These are phyloP conservation scores for Herpetomonas tarakana DNA, from an alignment of 208 protist species.

Conservation along the genomic window DNA sequence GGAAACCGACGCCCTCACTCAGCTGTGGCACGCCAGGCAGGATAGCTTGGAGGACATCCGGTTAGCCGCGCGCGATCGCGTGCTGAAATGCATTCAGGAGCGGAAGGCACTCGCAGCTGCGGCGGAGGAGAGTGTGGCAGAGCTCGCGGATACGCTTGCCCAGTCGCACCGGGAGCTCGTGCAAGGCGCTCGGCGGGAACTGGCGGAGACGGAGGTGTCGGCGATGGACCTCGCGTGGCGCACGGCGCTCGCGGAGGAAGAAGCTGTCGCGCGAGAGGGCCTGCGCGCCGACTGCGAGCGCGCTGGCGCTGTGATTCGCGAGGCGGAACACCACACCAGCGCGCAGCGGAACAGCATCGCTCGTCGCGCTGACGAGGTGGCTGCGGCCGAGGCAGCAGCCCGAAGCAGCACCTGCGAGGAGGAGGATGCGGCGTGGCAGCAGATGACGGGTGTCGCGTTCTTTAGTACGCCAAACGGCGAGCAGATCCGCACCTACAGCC, in stretches of 20 bases:
- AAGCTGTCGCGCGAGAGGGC: conserved; percentile 6
- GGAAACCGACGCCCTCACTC: not conserved
- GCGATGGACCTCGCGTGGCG: conserved; percentile 10
- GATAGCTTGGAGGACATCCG: conserved; percentile 9
- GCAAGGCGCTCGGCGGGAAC: conserved; percentile 11
- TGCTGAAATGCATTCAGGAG: too few species aligned
- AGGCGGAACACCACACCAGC: conserved; percentile 5
- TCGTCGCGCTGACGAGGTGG: not conserved
- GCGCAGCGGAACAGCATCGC: not conserved
- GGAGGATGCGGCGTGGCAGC: not conserved
- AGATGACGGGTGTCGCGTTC: not conserved
- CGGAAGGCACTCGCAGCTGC: too few species aligned
- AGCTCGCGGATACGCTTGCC: too few species aligned
- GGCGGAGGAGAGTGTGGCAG: too few species aligned
- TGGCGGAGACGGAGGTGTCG: conserved; percentile 13
- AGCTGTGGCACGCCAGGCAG: not conserved
- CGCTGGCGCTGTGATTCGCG: not conserved
- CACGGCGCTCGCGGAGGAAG: conserved; percentile 24
- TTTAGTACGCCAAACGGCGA: not conserved
- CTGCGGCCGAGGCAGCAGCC: not conserved
- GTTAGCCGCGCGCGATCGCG: not conserved
- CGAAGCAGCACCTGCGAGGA: not conserved
- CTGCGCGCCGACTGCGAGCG: conserved; percentile 6
- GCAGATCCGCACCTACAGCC: not conserved
- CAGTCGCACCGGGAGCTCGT: conserved; percentile 13